Evolutionary conservation across 306 rosid species (phyloP), one percentile per base, ranked within the genome.

Genomic region (Inga laurina): DNA sequence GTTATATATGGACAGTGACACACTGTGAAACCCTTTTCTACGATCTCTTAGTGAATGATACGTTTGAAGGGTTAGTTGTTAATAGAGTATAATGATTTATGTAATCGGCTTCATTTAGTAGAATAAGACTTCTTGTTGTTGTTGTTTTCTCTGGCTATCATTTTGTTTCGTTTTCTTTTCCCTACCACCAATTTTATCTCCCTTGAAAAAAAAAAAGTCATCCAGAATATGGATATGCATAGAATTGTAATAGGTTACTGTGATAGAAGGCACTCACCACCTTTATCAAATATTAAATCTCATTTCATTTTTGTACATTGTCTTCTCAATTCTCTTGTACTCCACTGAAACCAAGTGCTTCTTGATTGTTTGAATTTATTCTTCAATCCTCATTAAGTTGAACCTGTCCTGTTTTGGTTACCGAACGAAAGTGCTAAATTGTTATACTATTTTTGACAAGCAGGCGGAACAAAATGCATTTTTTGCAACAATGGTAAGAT

Each of bases 381-480:
- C 70, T 76, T 48, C 75, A 46, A 46, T 7, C 43, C 43, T 66
- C 10, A 46, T 18, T n/a, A 34, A 16, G 15, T 70, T 71, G 75
- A 71, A 41, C 74, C n/a, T 43, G 11, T 81, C 39, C 49, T 54
- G 32, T 65, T n/a, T 56, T 74, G 4, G 52, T 39, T 78, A 54
- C 71, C 22, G 65, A 41, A 66, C 18, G 52, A 37, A 64, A 75
- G 30, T 34, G 19, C 73, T 30, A 72, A 72, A 39, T 68, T 74
- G 66, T 65, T 32, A 24, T 32, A 39, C 43, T 64, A 30, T 62
- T 82, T 35, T 67, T 82, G 82, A 75, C 82, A 46, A 85, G 81
- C 86, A 96, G 99, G 99, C 77, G 99, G 99, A 72, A 92, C 95
- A 52, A 96, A 94, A 83, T 96, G 99, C 76, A 90, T 96, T 32